Base-by-base conservation (phyloP, 2,329 filamentous ascomycete species). In the Neofusicoccum laricinum region DNA sequence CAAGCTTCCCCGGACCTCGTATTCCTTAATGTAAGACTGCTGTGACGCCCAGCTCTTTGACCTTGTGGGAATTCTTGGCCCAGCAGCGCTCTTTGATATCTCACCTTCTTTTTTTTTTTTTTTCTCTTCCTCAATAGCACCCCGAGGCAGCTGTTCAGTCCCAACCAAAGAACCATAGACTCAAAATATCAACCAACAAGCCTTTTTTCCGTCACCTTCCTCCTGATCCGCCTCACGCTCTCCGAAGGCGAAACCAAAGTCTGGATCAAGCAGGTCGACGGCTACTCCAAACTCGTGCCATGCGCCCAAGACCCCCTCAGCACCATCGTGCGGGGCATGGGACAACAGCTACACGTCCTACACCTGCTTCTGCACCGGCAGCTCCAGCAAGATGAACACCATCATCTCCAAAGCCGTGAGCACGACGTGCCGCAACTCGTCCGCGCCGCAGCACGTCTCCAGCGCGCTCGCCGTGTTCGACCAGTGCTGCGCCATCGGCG, bases 361-460 rank as follows among this genome's bases (percentile, higher is more conserved):
- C 30, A 59, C 55, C 6, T 59, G 55, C 41, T 59, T 59, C 14
- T 59, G 55, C 55, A 59, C 21, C 14, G 43, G 8, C 8, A 59
- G 40, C n/a, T 59, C 11, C 30, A 59, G 25, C 30, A 45, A 34
- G 25, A 32, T 34, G 38, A 34, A 2, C 25, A 19, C n/a, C 10
- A 19, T 36, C 41, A 59, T 59, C 11, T 46, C 40, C 25, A 46
- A 14, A 4, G 51, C 17, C 34, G 51, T 55, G n/a, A 21, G 15
- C 11, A 40, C 17, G 10, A 19, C 10, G 10, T 55, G 51, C 17
- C 15, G 36, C 8, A 40, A 19, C 17, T 40, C 36, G 19, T 40
- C 36, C 19, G 17, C 15, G 5, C n/a, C n/a, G 3, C 19, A n/a
- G 51, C 34, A 55, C 8, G 34, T 21, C 14, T 36, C 30, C 2